A percentile compares a stretch with the other conserved stretches of the same genome.
phyloP scores from a whole-genome alignment of 441 rosid genomes.

The Jatropha podagrica region DNA sequence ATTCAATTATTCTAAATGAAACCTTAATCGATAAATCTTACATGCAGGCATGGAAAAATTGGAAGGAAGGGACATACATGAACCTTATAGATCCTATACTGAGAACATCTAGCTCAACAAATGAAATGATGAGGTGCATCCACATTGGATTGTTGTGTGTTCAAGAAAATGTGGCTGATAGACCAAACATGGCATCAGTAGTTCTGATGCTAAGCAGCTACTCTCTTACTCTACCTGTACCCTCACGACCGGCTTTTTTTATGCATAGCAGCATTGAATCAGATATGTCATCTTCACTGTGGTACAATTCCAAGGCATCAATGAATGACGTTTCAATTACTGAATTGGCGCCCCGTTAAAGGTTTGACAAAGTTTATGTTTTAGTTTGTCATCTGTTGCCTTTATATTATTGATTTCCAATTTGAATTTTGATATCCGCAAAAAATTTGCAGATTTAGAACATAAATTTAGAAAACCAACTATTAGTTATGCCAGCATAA shows the following conservation, averaged over 20 bases:
- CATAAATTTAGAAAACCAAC: too few relatives aligned
- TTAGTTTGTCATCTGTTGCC: too few relatives aligned
- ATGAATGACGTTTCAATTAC: not conserved
- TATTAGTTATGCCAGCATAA: too few relatives aligned
- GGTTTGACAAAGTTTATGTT: too few relatives aligned
- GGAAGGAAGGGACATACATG: conserved; percentile 38
- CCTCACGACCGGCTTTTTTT: conserved; percentile 39
- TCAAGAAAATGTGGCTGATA: conserved; percentile 38
- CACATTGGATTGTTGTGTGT: conserved; percentile 45
- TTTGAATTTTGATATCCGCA: too few relatives aligned
- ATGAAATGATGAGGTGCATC: conserved; percentile 37
- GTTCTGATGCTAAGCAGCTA: conserved; percentile 37
- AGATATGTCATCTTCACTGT: not conserved
- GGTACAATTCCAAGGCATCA: not conserved
- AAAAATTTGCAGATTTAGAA: too few relatives aligned
- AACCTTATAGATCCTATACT: conserved; percentile 32
- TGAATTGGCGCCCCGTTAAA: not conserved
- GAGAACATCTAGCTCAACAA: not conserved
- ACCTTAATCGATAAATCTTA: not conserved
- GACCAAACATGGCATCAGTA: conserved; percentile 45
- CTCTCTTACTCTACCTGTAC: conserved; percentile 11
- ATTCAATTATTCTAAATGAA: too few relatives aligned
- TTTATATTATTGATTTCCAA: too few relatives aligned
- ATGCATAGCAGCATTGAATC: conserved; percentile 17
- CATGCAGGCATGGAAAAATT: conserved; percentile 31